Evolutionary conservation across 148 eudicot genomes (phyloP), one percentile per base, ranked within the genome.

Genomic region (Rheum nobile): DNA sequence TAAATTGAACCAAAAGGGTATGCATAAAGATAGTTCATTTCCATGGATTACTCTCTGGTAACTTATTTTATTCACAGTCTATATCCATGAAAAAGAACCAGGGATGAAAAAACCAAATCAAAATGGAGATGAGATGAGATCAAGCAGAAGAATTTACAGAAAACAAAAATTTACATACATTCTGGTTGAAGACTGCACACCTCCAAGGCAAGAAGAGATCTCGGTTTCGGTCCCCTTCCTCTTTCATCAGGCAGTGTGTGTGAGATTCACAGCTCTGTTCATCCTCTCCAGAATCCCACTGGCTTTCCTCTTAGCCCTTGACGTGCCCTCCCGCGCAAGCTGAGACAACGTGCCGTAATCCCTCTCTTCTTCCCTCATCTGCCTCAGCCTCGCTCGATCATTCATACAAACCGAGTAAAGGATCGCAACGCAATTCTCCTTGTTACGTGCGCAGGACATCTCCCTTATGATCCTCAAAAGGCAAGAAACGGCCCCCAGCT

Each of bases 251-350:
- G 99, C 93, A 28, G 88, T 91, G 79, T 88, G 91, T 19, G 92
- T 90, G 46, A 77, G 82, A 79, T 87, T 87, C 72, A 72, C 75
- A 57, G 83, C 82, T 73, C 92, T 80, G 48, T 88, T 87, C 32
- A 95, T 69, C 76, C 90, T 86, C 37, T 92, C 97, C 24, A 95
- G 92, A 70, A 95, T 85, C 59, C 92, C 90, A 78, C 31, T 85
- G 17, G 97, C 99, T 83, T 95, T 95, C 35, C 99, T 88, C 87
- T 90, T 90, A 8, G 99, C 99, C 80, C 99, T 88, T 8, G 97
- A 88, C 52, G 94, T 90, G 34, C 99, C 99, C 54, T 92, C 88
- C 57, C 82, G 63, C 16, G 89, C 89, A 48, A 95, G 86, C 75
- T 85, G 84, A 21, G 99, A 90, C 67, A 95, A 67, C 47, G 99